Evolutionary conservation across 768 basidiomycete genomes (phyloP).

Genomic region (Paxillus ammoniavirescens): DNA sequence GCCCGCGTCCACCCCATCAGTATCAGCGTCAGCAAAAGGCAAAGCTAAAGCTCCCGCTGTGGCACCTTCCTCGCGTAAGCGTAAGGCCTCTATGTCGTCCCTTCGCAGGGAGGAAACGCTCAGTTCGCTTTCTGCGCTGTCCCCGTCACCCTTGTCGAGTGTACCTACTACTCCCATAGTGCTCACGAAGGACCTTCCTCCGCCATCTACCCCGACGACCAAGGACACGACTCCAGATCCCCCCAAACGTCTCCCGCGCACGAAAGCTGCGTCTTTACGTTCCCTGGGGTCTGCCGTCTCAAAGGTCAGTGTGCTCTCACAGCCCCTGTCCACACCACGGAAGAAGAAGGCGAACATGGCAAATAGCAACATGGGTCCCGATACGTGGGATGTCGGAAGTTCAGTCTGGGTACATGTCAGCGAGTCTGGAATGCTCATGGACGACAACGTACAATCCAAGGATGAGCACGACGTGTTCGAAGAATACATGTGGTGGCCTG

Average conservation of each 20-base stretch:
- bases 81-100: slow-evolving; percentile 19
- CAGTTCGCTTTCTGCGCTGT: slow-evolving; percentile 9
- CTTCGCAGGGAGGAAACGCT: slow-evolving; percentile 10
- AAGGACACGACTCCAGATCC: not conserved
- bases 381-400: slow-evolving; percentile 31
- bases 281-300: no score
- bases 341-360: slow-evolving; percentile 17
- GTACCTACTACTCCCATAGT: slow-evolving; percentile 15
- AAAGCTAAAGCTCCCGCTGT: slow-evolving; percentile 8
- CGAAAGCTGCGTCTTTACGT: slow-evolving; percentile 12
- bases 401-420: slow-evolving; percentile 57
- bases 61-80: slow-evolving; percentile 26
- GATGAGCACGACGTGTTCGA: slow-evolving; percentile 19
- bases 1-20: slow-evolving; percentile 9
- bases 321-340: slow-evolving; percentile 19
- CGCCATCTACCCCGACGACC: slow-evolving; percentile 7
- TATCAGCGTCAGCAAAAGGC: not conserved
- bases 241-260: slow-evolving; percentile 4
- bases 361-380: not conserved
- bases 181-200: slow-evolving; percentile 16
- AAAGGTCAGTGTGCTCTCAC: slow-evolving; percentile 11
- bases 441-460: slow-evolving; percentile 24
- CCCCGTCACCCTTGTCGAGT: slow-evolving; percentile 27
- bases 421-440: slow-evolving; percentile 34
- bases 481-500: slow-evolving; percentile 67